A percentile compares a stretch with the other conserved stretches of the same genome.
Evolutionary conservation across 176 grass and related monocot species (phyloP).

Genomic region (Themeda triandra): DNA sequence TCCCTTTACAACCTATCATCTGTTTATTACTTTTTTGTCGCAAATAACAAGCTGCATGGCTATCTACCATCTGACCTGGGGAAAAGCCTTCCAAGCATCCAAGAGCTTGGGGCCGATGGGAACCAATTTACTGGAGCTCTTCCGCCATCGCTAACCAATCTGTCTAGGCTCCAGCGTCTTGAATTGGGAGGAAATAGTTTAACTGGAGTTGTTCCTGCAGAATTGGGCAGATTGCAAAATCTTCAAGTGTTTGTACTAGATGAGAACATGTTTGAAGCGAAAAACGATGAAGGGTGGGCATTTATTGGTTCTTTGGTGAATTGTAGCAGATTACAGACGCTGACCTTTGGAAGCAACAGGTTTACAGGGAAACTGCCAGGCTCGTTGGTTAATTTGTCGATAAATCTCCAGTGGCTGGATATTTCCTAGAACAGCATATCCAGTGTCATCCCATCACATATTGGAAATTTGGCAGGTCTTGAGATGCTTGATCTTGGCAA

Average conservation of each 20-base stretch:
- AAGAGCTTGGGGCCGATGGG: neutral
- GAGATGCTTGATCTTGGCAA: neutral
- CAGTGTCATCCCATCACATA: neutral
- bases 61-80: neutral
- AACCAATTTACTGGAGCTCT: slow-evolving; percentile 7
- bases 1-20: slow-evolving; percentile 13
- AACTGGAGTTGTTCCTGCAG: neutral
- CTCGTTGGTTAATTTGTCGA: neutral
- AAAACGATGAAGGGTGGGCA: neutral
- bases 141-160: neutral
- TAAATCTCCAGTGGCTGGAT: neutral
- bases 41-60: neutral
- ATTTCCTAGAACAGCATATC: neutral
- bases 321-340: neutral
- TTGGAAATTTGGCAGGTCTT: neutral
- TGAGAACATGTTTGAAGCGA: neutral
- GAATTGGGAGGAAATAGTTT: neutral
- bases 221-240: neutral
- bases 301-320: slow-evolving; percentile 20
- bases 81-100: neutral
- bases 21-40: neutral
- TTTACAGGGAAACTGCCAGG: neutral
- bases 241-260: neutral
- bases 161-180: neutral
- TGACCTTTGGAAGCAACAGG: neutral